phyloP scores from a whole-genome alignment of 768 basidiomycete species.

The Porpolomopsis calyptriformis region DNA sequence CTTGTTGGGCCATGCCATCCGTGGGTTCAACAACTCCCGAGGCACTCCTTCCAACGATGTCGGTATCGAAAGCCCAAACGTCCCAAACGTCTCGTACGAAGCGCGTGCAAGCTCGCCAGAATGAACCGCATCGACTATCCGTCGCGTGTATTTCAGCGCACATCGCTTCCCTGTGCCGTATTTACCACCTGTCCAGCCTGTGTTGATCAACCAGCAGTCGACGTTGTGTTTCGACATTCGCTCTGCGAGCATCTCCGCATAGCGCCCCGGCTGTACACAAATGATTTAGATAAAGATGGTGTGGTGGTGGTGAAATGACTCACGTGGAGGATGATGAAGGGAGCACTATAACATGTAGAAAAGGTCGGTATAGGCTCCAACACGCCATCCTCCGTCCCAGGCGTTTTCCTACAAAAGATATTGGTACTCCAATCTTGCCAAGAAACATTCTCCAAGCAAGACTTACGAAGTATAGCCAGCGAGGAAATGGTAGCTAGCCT shows the following conservation, averaged over 20 bases:
- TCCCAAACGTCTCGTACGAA: slow-evolving; percentile 74
- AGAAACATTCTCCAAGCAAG: neutral
- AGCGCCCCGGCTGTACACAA: slow-evolving; percentile 64
- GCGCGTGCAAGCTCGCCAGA: slow-evolving; percentile 81
- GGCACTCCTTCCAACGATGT: slow-evolving; percentile 79
- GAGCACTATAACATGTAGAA: slow-evolving; percentile 97
- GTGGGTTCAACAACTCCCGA: slow-evolving; percentile 81
- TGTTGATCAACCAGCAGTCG: slow-evolving; percentile 98
- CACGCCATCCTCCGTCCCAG: slow-evolving; percentile 97
- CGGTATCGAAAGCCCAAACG: slow-evolving; percentile 81
- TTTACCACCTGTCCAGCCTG: slow-evolving; percentile 92
- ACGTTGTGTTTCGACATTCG: slow-evolving; percentile 85
- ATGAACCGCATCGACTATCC: slow-evolving; percentile 96
- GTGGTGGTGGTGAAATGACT: slow-evolving; percentile 15
- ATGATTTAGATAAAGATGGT: neutral
- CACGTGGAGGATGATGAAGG: slow-evolving; percentile 97
- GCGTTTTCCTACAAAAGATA: slow-evolving; percentile 64
- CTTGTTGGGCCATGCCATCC: slow-evolving; percentile 78
- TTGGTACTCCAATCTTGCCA: no score
- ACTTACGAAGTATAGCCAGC: slow-evolving; percentile 90
- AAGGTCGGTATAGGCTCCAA: slow-evolving; percentile 98
- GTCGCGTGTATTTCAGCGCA: slow-evolving; percentile 90
- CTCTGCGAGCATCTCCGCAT: slow-evolving; percentile 94
- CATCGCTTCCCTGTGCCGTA: slow-evolving; percentile 89
- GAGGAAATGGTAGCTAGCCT: slow-evolving; percentile 96